Evolutionary conservation across 768 basidiomycete genomes (phyloP), one percentile per base, ranked within the genome.

Genomic region (Boletus rubropictus): DNA sequence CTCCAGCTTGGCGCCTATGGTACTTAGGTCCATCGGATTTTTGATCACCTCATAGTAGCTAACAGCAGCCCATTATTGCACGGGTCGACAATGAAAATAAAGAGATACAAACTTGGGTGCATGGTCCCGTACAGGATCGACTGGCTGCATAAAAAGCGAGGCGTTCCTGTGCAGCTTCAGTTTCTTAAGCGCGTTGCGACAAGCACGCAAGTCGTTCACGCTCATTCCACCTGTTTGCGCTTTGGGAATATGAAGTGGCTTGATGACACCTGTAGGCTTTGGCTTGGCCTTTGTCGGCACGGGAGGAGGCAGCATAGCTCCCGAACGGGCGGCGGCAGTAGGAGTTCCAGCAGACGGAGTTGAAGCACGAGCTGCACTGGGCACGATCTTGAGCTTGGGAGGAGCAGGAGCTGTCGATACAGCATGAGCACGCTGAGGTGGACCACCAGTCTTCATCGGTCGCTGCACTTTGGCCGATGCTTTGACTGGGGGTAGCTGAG

Each of bases 41-140:
- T 88, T 88, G 65, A 99, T 84, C 49, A 93, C 69, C 44, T 88
- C 83, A 58, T 92, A 91, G 64, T 98, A 98, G 55, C 93, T 95
- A 50, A 33, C 8, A 37, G 7, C n/a, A 22, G 22, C 10, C 8
- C 33, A 45, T 43, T 33, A 40, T 36, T 22, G 34, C 28, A 53
- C 33, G 15, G 32, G 42, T 34, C 42, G 14, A 45, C 29, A 43
- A 35, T 39, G 36, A 48, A 55, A 43, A 36, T 4, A 20, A 24
- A 2, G 33, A 17, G 24, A 43, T 18, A 41, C 49, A 46, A 63
- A 95, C 89, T 87, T 87, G 15, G 89, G 89, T 9, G 91, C 93
- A 58, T 80, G 78, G 58, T 96, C 93, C 53, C 91, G 77, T 34
- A 95, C 80, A n/a, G 93, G 93, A 68, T 96, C 93, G n/a, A 98